Percentiles rank a stretch among this genome's conserved stretches.
Conservation (phyloP, 2,329 filamentous ascomycete genomes). For the Trichoderma simmonsii region DNA sequence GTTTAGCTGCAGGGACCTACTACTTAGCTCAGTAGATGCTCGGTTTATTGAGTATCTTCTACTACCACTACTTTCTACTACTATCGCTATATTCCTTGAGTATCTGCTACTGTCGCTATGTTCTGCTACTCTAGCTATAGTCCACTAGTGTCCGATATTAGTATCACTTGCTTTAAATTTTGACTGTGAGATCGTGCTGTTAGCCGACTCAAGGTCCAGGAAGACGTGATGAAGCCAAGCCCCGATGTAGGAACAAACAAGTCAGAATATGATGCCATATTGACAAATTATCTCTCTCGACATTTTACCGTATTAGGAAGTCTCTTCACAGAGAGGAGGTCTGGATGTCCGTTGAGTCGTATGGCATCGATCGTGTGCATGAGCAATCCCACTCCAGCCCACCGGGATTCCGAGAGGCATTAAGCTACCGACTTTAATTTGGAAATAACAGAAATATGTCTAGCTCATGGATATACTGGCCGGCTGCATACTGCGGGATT, state of each 20-base stretch:
- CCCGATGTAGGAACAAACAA: background rate
- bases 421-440: background rate
- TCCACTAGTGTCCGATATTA: background rate
- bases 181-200: background rate
- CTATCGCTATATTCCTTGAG: too few relatives aligned
- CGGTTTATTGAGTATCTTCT: background rate
- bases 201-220: background rate
- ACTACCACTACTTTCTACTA: background rate
- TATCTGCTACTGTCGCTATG: too few relatives aligned
- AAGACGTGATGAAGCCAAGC: background rate
- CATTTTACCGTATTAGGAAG: background rate
- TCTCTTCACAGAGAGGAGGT: background rate
- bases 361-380: background rate
- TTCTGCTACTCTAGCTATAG: background rate
- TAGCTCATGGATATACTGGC: background rate
- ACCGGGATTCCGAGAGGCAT: background rate
- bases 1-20: background rate
- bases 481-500: background rate
- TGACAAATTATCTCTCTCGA: background rate
- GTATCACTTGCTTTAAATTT: background rate
- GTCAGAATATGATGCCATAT: background rate
- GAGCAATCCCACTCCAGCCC: background rate
- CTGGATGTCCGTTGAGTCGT: too few relatives aligned
- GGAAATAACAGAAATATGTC: background rate
- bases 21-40: too few relatives aligned